Evolutionary conservation across 352 stramenopile genomes (phyloP).

Genomic region (Phytophthora boehmeriae): DNA sequence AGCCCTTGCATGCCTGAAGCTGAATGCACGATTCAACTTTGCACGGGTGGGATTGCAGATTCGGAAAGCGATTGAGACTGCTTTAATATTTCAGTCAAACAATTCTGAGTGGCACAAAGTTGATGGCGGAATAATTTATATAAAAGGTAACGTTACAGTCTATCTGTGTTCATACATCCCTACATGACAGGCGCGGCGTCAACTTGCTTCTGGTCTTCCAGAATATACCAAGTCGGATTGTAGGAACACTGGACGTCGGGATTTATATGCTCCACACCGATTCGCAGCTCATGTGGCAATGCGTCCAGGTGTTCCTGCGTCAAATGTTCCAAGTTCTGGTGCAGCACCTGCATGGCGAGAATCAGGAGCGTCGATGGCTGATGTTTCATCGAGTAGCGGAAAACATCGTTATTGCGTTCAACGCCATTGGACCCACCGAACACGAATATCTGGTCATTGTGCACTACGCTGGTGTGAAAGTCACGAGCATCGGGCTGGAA

Average conservation of each 20-base stretch:
- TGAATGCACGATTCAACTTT: slow-evolving; percentile 81
- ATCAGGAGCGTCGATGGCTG: slow-evolving; percentile 72
- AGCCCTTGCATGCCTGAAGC: slow-evolving; percentile 88
- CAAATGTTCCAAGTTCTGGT: slow-evolving; percentile 46
- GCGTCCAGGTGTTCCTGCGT: slow-evolving; percentile 47
- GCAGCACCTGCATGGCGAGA: slow-evolving; percentile 71
- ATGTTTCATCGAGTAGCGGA: slow-evolving; percentile 64
- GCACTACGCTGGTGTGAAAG: slow-evolving; percentile 81
- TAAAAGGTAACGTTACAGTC: slow-evolving; percentile 54
- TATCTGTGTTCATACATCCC: slow-evolving; percentile 22
- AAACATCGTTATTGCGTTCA: slow-evolving; percentile 84
- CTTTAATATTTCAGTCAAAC: neutral
- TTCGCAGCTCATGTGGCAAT: slow-evolving; percentile 65
- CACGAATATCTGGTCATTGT: slow-evolving; percentile 80
- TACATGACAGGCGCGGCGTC: slow-evolving; percentile 53
- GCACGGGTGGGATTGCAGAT: slow-evolving; percentile 63
- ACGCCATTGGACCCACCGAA: slow-evolving; percentile 86
- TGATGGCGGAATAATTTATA: slow-evolving; percentile 43
- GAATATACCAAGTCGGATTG: slow-evolving; percentile 71
- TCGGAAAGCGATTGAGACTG: slow-evolving; percentile 47
- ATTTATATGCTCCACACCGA: slow-evolving; percentile 79
- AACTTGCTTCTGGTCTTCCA: slow-evolving; percentile 54
- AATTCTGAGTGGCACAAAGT: neutral
- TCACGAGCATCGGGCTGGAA: slow-evolving; percentile 80
- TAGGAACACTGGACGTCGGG: slow-evolving; percentile 60